These are phyloP conservation scores for Candida jianshihensis DNA, from an alignment of 805 yeast species.

Conservation along the genomic window DNA sequence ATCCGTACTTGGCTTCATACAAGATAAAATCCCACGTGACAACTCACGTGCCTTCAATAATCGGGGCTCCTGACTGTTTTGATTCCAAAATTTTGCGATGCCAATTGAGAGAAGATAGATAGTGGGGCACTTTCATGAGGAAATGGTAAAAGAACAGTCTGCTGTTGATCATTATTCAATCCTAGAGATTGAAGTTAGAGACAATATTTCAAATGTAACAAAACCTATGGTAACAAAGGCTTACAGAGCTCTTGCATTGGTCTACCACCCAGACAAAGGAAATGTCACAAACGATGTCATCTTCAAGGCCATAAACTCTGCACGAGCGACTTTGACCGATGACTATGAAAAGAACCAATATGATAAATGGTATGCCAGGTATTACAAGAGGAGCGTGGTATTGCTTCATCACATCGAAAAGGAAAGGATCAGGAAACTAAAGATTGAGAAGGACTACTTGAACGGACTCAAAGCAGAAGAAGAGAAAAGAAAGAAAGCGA, in stretches of 20 bases:
- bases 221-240: slow-evolving; percentile 59
- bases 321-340: slow-evolving; percentile 12
- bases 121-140: too few species aligned
- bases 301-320: slow-evolving; percentile 12
- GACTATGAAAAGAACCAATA: slow-evolving; percentile 1
- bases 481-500: background rate
- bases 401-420: background rate
- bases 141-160: background rate
- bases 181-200: slow-evolving; percentile 39
- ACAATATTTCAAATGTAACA: slow-evolving; percentile 38
- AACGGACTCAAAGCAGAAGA: slow-evolving; percentile 2
- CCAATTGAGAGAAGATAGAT: too few species aligned
- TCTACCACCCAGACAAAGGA: slow-evolving; percentile 75
- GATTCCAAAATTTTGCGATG: too few species aligned
- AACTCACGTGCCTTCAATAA: too few species aligned
- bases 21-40: too few species aligned
- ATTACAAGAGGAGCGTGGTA: slow-evolving; percentile 8
- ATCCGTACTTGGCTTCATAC: too few species aligned
- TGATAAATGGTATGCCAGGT: slow-evolving; percentile 12
- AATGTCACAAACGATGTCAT: slow-evolving; percentile 17
- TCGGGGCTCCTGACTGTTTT: too few species aligned
- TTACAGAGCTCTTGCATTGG: slow-evolving; percentile 61
- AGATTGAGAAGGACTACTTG: background rate
- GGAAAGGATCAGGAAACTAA: background rate
- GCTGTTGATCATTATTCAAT: slow-evolving; percentile 50